Percentiles rank a stretch among this genome's conserved stretches.
Evolutionary conservation across 192 early-diverging fungal genomes (phyloP).

Genomic region (Coemansia sp.): DNA sequence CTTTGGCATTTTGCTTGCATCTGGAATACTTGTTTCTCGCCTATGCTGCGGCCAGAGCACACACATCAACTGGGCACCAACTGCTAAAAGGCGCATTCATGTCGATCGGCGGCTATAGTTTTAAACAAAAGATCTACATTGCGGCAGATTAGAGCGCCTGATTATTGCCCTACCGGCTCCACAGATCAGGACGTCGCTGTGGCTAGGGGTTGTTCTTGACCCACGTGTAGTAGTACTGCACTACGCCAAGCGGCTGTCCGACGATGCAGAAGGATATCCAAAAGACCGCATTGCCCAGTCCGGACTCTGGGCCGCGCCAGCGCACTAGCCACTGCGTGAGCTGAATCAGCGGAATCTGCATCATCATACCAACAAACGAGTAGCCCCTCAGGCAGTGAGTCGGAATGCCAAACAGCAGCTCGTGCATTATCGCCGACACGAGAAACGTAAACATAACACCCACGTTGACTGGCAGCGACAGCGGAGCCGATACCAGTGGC

Average conservation of each 20-base stretch:
- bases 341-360: conserved; percentile 74
- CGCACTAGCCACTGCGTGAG: conserved; percentile 65
- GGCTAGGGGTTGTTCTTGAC: conserved; percentile 48
- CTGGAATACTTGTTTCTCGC: neutral
- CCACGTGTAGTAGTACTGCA: conserved; percentile 75
- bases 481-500: conserved; percentile 68
- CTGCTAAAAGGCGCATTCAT: neutral
- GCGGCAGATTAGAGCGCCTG: neutral
- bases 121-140: neutral
- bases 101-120: neutral
- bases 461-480: conserved; percentile 53
- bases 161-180: neutral
- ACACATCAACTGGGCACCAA: neutral
- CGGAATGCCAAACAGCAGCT: conserved; percentile 82
- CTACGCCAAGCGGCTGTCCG: conserved; percentile 71
- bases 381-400: conserved; percentile 76
- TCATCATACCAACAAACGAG: conserved; percentile 79
- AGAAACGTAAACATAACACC: conserved; percentile 69
- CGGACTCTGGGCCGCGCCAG: conserved; percentile 65
- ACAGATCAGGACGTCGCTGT: neutral
- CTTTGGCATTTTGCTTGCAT: neutral
- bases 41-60: neutral
- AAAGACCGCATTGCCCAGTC: conserved; percentile 74
- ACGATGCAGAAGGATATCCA: conserved; percentile 82
- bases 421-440: conserved; percentile 84